Conservation (phyloP, 2,329 filamentous ascomycete genomes). For the Rugonectria rugulosa region DNA sequence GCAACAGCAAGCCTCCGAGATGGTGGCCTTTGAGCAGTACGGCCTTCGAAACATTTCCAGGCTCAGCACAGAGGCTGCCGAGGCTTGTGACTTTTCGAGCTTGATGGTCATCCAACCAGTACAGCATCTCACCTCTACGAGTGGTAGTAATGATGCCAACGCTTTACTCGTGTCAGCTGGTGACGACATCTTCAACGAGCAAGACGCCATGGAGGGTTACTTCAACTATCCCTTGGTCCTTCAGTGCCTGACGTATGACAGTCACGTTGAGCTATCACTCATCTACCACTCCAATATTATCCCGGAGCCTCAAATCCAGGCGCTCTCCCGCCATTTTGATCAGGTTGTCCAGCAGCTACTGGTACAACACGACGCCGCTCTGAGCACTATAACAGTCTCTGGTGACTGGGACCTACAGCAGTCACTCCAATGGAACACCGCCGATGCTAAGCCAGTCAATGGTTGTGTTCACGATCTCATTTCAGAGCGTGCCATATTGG, state of each 20-base stretch:
- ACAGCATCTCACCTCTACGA: background rate
- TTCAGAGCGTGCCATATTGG: background rate
- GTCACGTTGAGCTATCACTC: background rate
- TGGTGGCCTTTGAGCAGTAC: slow-evolving; percentile 29
- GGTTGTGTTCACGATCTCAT: slow-evolving; percentile 31
- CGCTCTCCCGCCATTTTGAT: slow-evolving; percentile 1
- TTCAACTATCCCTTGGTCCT: slow-evolving; percentile 3
- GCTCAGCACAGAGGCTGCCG: slow-evolving; percentile 9
- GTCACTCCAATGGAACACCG: background rate
- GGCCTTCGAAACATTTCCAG: slow-evolving; percentile 33
- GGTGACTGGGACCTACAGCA: slow-evolving; percentile 4
- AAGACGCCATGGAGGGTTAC: background rate
- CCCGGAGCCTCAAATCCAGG: background rate
- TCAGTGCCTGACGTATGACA: background rate
- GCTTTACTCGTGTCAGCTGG: background rate
- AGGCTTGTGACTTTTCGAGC: slow-evolving; percentile 38
- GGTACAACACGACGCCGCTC: background rate
- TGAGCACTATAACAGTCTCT: background rate
- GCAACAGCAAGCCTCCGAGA: slow-evolving; percentile 24
- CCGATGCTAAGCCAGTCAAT: background rate
- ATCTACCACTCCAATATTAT: background rate
- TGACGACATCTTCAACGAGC: background rate
- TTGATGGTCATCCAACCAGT: slow-evolving; percentile 39
- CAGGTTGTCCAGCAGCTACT: background rate
- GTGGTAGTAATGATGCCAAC: background rate